Conservation (phyloP, 257 asterid genomes). For the Solanum megistacrolobum region DNA sequence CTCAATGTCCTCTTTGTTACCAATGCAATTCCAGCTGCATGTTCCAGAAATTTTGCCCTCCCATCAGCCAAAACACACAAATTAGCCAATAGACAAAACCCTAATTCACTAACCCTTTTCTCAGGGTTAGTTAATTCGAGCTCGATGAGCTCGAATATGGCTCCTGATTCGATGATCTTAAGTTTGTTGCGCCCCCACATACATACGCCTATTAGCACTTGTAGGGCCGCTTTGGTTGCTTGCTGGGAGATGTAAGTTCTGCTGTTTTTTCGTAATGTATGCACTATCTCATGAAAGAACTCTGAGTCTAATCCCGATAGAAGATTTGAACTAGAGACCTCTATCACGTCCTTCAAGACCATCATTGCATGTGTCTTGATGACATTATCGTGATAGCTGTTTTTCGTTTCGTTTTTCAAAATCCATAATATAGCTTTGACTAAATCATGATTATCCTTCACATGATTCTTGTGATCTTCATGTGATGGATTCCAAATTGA, state of each 20-base stretch:
- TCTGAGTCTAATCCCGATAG: constrained; percentile 21
- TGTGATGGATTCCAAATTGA: not conserved
- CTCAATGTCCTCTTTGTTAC: constrained; percentile 35
- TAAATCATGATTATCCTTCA: constrained; percentile 16
- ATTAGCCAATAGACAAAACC: constrained; percentile 30
- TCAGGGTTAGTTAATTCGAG: constrained; percentile 22
- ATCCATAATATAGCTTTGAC: constrained; percentile 33
- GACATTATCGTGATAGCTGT: not conserved
- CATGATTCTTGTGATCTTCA: not conserved
- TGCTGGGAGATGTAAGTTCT: not conserved
- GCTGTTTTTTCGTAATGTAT: not conserved
- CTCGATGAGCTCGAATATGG: constrained; percentile 31
- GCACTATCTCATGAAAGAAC: constrained; percentile 3
- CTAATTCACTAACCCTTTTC: constrained; percentile 37
- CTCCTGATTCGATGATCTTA: constrained; percentile 32
- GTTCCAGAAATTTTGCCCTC: constrained; percentile 44
- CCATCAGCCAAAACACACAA: constrained; percentile 51
- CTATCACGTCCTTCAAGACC: constrained; percentile 8
- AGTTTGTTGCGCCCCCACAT: constrained; percentile 31
- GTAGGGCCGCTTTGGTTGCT: constrained; percentile 22
- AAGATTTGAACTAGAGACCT: not conserved
- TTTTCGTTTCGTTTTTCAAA: not conserved
- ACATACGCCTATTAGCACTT: constrained; percentile 21
- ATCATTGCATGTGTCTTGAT: constrained; percentile 21
- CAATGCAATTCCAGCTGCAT: constrained; percentile 45